Conservation (phyloP, 441 rosid genomes). For the Biscutella laevigata region DNA sequence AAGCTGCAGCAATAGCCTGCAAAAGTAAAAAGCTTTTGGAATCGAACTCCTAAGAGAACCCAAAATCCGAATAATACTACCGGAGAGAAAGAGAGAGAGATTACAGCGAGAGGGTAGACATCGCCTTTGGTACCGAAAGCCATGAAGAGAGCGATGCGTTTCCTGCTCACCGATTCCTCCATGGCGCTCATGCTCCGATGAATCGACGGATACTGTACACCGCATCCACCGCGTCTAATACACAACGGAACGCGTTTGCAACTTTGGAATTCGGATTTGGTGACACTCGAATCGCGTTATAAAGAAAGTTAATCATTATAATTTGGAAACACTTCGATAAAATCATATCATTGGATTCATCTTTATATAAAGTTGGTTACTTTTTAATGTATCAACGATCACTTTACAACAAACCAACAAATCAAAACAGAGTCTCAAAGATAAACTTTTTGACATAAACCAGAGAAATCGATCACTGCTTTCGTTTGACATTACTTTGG, state of each 20-base stretch:
- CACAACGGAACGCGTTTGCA: constrained; percentile 2
- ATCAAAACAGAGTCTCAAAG: background rate
- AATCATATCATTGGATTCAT: background rate
- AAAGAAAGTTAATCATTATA: too few relatives aligned
- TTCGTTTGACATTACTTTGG: constrained; percentile 38
- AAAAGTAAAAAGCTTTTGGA: background rate
- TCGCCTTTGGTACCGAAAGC: constrained; percentile 94
- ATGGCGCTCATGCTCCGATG: constrained; percentile 11
- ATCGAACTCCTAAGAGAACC: constrained; percentile 2
- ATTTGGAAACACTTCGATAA: too few relatives aligned
- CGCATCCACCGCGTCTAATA: constrained; percentile 8
- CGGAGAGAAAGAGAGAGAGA: background rate
- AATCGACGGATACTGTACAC: background rate
- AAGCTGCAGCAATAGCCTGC: constrained; percentile 81
- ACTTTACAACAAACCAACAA: constrained; percentile 11
- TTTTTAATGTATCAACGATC: background rate
- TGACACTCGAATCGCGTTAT: too few relatives aligned
- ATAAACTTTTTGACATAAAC: too few relatives aligned
- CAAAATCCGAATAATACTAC: background rate
- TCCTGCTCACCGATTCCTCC: constrained; percentile 29
- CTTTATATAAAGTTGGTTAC: background rate
- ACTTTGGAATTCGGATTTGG: too few relatives aligned
- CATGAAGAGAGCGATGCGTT: constrained; percentile 57
- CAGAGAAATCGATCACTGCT: too few relatives aligned
- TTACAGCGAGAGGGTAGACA: constrained; percentile 71